A percentile compares a stretch with the other conserved stretches of the same genome.
These are phyloP conservation scores for Aspergillus aculeatinus DNA, from an alignment of 2,329 filamentous ascomycete species.

Conservation along the genomic window DNA sequence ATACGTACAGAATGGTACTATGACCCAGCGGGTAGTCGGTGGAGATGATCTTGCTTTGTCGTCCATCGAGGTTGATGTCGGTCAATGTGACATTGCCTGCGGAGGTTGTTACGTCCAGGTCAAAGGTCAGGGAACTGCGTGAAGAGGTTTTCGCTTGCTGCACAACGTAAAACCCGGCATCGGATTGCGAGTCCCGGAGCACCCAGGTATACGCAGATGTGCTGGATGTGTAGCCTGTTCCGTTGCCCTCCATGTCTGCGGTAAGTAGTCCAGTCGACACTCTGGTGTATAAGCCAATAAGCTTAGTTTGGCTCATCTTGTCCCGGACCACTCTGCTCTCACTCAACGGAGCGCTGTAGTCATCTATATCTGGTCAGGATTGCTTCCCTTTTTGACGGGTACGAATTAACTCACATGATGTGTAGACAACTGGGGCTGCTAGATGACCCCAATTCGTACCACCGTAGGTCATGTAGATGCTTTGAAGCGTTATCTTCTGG, in stretches of 20 bases:
- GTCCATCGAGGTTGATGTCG: constrained; percentile 51
- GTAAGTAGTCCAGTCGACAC: constrained; percentile 53
- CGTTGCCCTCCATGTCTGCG: constrained; percentile 56
- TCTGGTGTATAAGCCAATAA: constrained; percentile 55
- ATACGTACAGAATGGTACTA: constrained; percentile 52
- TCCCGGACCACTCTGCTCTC: constrained; percentile 55
- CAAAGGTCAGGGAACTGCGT: constrained; percentile 46
- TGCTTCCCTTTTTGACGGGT: no score
- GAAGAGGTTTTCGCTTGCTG: constrained; percentile 50
- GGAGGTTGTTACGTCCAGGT: constrained; percentile 51
- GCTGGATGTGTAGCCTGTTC: constrained; percentile 49
- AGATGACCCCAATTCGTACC: constrained; percentile 58
- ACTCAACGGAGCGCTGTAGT: constrained; percentile 51
- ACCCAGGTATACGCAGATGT: constrained; percentile 52
- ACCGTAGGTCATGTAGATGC: constrained; percentile 55
- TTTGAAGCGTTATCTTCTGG: constrained; percentile 51
- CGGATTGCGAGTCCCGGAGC: constrained; percentile 51
- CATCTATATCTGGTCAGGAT: constrained; percentile 23
- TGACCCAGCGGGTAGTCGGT: constrained; percentile 53
- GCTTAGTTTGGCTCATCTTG: constrained; percentile 56
- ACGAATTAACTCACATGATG: constrained; percentile 23
- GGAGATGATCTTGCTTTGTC: constrained; percentile 56
- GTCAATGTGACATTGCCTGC: constrained; percentile 41
- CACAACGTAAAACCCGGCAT: constrained; percentile 53
- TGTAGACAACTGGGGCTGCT: constrained; percentile 52